Percentiles rank a stretch among this genome's conserved stretches.
These are phyloP conservation scores for Cordyceps farinosa DNA, from an alignment of 2,329 filamentous ascomycete genomes.

Conservation along the genomic window DNA sequence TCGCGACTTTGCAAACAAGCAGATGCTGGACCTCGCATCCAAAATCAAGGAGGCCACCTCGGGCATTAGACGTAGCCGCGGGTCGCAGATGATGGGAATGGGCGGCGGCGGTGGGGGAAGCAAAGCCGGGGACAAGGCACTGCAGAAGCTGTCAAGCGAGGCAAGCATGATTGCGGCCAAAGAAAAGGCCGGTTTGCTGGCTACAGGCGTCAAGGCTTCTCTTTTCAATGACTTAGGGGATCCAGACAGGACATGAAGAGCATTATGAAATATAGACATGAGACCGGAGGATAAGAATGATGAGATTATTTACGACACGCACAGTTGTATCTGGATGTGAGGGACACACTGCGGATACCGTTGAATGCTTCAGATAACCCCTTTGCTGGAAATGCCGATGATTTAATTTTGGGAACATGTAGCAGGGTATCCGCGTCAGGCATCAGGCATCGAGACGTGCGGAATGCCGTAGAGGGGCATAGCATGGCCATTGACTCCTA, in stretches of 20 bases:
- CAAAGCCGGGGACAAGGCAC: slow-evolving; percentile 39
- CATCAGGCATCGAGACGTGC: too few relatives aligned
- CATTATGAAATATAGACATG: not conserved
- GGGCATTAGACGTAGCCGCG: slow-evolving; percentile 27
- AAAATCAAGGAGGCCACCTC: slow-evolving; percentile 69
- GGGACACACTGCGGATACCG: not conserved
- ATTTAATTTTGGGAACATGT: too few relatives aligned
- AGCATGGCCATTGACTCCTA: too few relatives aligned
- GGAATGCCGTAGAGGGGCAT: too few relatives aligned
- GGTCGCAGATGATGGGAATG: slow-evolving; percentile 26
- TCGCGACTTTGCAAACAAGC: slow-evolving; percentile 87
- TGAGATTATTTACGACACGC: not conserved
- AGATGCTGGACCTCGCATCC: slow-evolving; percentile 81
- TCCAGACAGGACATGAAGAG: slow-evolving; percentile 13
- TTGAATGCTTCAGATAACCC: too few relatives aligned
- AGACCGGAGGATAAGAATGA: not conserved
- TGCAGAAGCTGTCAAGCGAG: slow-evolving; percentile 60
- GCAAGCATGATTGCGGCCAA: slow-evolving; percentile 58
- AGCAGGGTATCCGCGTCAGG: too few relatives aligned
- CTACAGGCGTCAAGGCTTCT: slow-evolving; percentile 59
- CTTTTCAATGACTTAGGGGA: slow-evolving; percentile 50
- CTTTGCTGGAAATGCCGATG: too few relatives aligned
- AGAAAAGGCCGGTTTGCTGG: slow-evolving; percentile 60
- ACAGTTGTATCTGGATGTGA: not conserved
- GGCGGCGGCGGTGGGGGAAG: slow-evolving; percentile 46